These are phyloP conservation scores for Dryas drummondii DNA, from an alignment of 306 rosid species.

Conservation along the genomic window DNA sequence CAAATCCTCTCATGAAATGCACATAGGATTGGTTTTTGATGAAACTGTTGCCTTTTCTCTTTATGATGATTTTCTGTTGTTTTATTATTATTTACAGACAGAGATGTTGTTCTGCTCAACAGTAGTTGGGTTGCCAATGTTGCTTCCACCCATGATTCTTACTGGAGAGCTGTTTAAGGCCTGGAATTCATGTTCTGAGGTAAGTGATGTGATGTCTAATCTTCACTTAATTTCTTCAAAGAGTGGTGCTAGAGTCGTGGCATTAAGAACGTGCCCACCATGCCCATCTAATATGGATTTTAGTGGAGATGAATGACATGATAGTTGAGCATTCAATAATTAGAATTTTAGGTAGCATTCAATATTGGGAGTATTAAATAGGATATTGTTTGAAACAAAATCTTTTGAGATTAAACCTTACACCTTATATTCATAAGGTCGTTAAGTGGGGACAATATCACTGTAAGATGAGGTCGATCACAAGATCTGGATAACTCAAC, in stretches of 20 bases:
- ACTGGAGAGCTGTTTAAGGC: slow-evolving; percentile 61
- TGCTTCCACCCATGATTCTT: slow-evolving; percentile 54
- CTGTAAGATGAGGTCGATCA: too few relatives aligned
- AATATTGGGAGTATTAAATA: background rate
- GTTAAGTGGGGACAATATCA: background rate
- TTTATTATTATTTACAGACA: slow-evolving; percentile 32
- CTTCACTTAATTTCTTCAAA: background rate
- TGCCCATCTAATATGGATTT: background rate
- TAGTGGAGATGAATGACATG: background rate
- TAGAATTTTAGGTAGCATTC: background rate
- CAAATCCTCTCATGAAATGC: background rate
- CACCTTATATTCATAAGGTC: background rate
- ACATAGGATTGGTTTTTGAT: background rate
- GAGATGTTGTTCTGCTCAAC: slow-evolving; percentile 74
- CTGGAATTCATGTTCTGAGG: slow-evolving; percentile 62
- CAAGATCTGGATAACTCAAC: too few relatives aligned
- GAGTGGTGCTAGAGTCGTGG: background rate
- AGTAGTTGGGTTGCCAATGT: slow-evolving; percentile 56
- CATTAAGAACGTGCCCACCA: background rate
- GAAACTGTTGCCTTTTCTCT: background rate
- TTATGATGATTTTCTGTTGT: background rate
- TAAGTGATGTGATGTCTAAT: slow-evolving; percentile 14
- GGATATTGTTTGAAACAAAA: background rate
- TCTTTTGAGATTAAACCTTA: too few relatives aligned
- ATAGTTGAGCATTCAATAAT: background rate